phyloP scores from a whole-genome alignment of 164 flowering plant genomes.

The Kalanchoe fedtschenkoi region DNA sequence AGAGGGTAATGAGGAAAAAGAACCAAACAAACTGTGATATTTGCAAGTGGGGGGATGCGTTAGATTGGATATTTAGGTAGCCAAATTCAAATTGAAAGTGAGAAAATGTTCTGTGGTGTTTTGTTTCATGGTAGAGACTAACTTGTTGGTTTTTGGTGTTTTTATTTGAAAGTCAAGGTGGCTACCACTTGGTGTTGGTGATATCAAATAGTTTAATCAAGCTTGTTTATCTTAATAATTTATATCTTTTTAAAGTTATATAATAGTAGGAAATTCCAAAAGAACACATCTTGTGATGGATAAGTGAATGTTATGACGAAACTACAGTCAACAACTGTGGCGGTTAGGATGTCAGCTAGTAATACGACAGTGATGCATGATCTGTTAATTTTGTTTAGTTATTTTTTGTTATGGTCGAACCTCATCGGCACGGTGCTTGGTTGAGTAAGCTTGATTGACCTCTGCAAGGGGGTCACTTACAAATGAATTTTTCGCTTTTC shows the following conservation, averaged over 20 bases:
- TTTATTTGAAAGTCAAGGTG: neutral
- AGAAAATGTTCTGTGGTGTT: neutral
- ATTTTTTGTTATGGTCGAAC: neutral
- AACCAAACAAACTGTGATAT: neutral
- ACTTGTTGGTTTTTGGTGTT: neutral
- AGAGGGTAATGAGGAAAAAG: neutral
- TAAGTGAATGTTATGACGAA: neutral
- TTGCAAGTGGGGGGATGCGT: neutral
- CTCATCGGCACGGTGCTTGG: neutral
- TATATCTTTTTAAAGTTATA: neutral
- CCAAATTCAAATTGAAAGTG: constrained; percentile 2
- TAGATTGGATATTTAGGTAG: neutral
- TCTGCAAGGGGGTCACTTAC: neutral
- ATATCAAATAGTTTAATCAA: no score
- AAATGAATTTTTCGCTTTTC: neutral
- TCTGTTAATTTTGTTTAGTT: neutral
- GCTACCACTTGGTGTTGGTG: neutral
- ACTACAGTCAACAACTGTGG: neutral
- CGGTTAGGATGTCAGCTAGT: neutral
- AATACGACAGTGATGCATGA: neutral
- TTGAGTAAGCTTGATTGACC: constrained; percentile 1
- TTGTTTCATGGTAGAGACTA: neutral
- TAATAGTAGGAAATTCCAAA: neutral
- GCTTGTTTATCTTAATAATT: no score
- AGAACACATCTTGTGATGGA: neutral